Evolutionary conservation across 148 eudicot genomes (phyloP).

Genomic region (Vaccinium myrtillus): DNA sequence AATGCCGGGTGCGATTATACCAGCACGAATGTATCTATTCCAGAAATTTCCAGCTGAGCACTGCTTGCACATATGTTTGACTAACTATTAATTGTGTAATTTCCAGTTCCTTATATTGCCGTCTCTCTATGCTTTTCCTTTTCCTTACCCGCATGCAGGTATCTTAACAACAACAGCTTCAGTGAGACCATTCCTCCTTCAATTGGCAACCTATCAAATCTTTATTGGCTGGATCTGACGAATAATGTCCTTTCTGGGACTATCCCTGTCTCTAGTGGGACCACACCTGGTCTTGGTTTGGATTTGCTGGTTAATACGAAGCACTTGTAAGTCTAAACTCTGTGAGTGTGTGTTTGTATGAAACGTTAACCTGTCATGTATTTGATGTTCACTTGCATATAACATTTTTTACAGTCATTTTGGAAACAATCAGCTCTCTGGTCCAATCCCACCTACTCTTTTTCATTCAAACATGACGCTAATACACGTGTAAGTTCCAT

Average conservation of each 20-base stretch:
- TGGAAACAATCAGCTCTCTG: slow-evolving; percentile 75
- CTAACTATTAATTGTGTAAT: not conserved
- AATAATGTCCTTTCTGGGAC: slow-evolving; percentile 57
- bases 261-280: slow-evolving; percentile 57
- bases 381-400: not conserved
- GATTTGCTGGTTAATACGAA: slow-evolving; percentile 54
- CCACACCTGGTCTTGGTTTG: slow-evolving; percentile 62
- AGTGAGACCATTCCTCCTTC: slow-evolving; percentile 52
- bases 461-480: slow-evolving; percentile 61
- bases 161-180: slow-evolving; percentile 38
- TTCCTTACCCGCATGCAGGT: slow-evolving; percentile 21
- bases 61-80: not conserved
- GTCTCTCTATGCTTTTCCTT: not conserved
- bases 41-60: not conserved
- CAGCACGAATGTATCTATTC: not conserved
- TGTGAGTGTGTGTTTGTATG: not conserved
- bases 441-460: slow-evolving; percentile 55
- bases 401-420: slow-evolving; percentile 55
- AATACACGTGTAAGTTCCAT: slow-evolving; percentile 69
- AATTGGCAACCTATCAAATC: slow-evolving; percentile 53
- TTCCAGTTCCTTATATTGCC: not conserved
- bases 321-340: slow-evolving; percentile 63
- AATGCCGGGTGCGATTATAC: not conserved
- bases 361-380: not conserved
- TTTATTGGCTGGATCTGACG: slow-evolving; percentile 74